Evolutionary conservation across 768 basidiomycete species (phyloP).

Genomic region (Mycena epipterygia): DNA sequence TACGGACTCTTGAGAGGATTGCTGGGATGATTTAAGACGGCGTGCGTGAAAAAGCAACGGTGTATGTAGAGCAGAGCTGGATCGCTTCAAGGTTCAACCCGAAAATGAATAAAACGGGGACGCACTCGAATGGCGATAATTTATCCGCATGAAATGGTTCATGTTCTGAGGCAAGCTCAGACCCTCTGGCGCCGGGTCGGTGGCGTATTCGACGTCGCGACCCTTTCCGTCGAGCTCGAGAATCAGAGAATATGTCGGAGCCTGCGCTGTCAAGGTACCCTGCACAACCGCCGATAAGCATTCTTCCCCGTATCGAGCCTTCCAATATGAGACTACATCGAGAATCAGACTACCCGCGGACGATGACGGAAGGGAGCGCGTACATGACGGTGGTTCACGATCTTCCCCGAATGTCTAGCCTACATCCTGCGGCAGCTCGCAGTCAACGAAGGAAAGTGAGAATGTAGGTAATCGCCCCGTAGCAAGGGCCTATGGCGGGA

Average conservation of each 20-base stretch:
- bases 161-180: conserved; percentile 72
- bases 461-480: conserved; percentile 80
- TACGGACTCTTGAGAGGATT: conserved; percentile 80
- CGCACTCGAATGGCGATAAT: conserved; percentile 80
- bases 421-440: conserved; percentile 74
- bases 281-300: conserved; percentile 79
- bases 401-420: conserved; percentile 71
- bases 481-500: conserved; percentile 67
- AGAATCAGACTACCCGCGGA: not conserved
- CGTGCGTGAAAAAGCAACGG: conserved; percentile 83
- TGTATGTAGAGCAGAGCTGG: conserved; percentile 79
- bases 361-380: conserved; percentile 41
- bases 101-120: conserved; percentile 1
- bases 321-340: conserved; percentile 73
- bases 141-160: conserved; percentile 81
- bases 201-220: conserved; percentile 76
- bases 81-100: not conserved
- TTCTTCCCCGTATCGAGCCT: conserved; percentile 75
- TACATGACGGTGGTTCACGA: conserved; percentile 71
- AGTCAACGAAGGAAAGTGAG: conserved; percentile 78
- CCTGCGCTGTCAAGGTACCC: conserved; percentile 74
- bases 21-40: conserved; percentile 70
- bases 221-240: conserved; percentile 77
- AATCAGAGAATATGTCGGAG: conserved; percentile 72
- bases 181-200: conserved; percentile 62